Conservation (phyloP, 2,329 filamentous ascomycete genomes). For the Diaporthe citrichinensis region DNA sequence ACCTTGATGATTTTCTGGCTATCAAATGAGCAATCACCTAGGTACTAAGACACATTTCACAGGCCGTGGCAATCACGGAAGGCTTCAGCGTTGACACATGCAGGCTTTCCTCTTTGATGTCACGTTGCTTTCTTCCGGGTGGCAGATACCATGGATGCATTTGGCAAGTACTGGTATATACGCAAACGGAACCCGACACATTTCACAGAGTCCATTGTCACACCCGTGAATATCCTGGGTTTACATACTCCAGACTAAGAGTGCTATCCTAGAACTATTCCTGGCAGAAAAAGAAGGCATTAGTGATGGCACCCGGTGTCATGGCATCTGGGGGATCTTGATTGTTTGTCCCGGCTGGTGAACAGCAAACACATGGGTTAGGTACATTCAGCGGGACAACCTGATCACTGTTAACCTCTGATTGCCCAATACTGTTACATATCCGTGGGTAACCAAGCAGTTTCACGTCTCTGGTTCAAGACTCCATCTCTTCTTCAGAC, state of each 20-base stretch:
- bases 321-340: not conserved
- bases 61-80: not conserved
- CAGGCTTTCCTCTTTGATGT: not conserved
- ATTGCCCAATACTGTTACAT: not conserved
- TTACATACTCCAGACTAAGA: not conserved
- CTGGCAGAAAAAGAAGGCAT: not conserved
- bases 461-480: not conserved
- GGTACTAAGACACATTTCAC: too few species aligned
- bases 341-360: not conserved
- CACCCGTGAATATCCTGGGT: not conserved
- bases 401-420: not conserved
- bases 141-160: not conserved
- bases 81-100: not conserved
- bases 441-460: not conserved
- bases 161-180: not conserved
- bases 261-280: not conserved
- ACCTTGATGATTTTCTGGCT: too few species aligned
- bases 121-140: not conserved
- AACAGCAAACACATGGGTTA: not conserved
- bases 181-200: not conserved
- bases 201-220: not conserved
- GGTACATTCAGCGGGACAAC: not conserved
- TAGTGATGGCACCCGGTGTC: not conserved
- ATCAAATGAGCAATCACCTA: too few species aligned
- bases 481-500: not conserved